A percentile compares a stretch with the other conserved stretches of the same genome.
These are phyloP conservation scores for Kodamaea leandrae DNA, from an alignment of 805 yeast genomes.

Conservation along the genomic window DNA sequence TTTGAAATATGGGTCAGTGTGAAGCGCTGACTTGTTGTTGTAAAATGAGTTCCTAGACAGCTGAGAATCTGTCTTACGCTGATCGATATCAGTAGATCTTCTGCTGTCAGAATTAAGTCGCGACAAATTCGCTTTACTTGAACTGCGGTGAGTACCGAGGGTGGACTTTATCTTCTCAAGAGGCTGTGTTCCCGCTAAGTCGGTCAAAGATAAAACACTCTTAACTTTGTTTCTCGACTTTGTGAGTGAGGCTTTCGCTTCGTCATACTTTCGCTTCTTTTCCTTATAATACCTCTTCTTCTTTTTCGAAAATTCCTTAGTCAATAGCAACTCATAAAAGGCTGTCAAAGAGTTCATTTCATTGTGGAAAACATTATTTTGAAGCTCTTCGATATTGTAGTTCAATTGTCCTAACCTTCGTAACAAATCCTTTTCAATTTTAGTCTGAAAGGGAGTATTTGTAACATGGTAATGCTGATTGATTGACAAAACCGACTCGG, in stretches of 20 bases:
- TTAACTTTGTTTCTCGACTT: constrained; percentile 35
- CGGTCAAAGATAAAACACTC: constrained; percentile 35
- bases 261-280: constrained; percentile 31
- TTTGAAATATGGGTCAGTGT: not conserved
- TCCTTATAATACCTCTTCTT: constrained; percentile 28
- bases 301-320: constrained; percentile 43
- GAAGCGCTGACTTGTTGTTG: constrained; percentile 5
- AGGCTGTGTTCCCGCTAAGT: constrained; percentile 32
- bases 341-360: constrained; percentile 75
- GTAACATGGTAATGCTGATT: constrained; percentile 35
- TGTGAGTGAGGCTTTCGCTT: constrained; percentile 34
- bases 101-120: constrained; percentile 5
- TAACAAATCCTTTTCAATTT: constrained; percentile 59
- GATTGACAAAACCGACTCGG: constrained; percentile 38
- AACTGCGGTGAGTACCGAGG: constrained; percentile 28
- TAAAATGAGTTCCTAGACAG: constrained; percentile 14
- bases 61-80: constrained; percentile 12
- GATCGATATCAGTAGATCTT: constrained; percentile 6
- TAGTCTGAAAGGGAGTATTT: constrained; percentile 49
- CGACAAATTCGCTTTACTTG: constrained; percentile 10
- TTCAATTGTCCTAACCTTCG: constrained; percentile 59
- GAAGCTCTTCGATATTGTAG: constrained; percentile 60
- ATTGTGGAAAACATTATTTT: constrained; percentile 52
- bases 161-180: constrained; percentile 37
- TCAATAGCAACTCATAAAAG: constrained; percentile 66